phyloP scores from a whole-genome alignment of 306 rosid genomes.

The Cucumis cinereus region DNA sequence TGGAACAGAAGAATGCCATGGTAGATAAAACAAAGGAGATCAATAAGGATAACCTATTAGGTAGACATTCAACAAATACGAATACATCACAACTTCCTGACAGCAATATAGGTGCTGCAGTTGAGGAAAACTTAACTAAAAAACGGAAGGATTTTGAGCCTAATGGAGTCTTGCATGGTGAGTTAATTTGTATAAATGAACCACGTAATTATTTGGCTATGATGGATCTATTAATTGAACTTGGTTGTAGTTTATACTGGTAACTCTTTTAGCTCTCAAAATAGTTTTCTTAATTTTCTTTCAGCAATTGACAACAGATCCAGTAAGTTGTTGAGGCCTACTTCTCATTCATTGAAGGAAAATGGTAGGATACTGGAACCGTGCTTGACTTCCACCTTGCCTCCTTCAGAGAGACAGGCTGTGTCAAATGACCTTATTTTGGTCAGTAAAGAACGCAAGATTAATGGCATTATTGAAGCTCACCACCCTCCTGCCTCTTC shows the following conservation, averaged over 20 bases:
- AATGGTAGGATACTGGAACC: constrained; percentile 65
- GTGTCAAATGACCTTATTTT: constrained; percentile 25
- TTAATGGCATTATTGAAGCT: constrained; percentile 51
- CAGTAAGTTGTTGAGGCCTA: constrained; percentile 42
- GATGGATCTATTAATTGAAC: constrained; percentile 19
- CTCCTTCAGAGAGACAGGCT: constrained; percentile 32
- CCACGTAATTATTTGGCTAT: constrained; percentile 2
- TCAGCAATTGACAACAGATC: constrained; percentile 71
- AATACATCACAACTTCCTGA: constrained; percentile 29
- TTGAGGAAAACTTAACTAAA: constrained; percentile 37
- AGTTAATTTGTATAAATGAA: constrained; percentile 37
- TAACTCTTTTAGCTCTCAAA: constrained; percentile 25
- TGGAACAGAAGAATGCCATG: constrained; percentile 16
- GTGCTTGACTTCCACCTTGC: constrained; percentile 31
- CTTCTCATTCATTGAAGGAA: constrained; percentile 29
- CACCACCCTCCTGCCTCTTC: constrained; percentile 26
- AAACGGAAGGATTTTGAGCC: constrained; percentile 68
- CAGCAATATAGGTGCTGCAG: constrained; percentile 25
- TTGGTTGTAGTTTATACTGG: constrained; percentile 7
- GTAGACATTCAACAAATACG: constrained; percentile 23
- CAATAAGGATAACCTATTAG: constrained; percentile 27
- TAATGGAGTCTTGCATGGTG: constrained; percentile 78
- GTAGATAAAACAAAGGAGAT: constrained; percentile 36
- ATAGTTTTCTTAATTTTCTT: constrained; percentile 27
- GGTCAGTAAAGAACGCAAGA: constrained; percentile 37